A percentile compares a stretch with the other conserved stretches of the same genome.
Conservation (phyloP, 345 rosid genomes). For the Pistacia integerrima region DNA sequence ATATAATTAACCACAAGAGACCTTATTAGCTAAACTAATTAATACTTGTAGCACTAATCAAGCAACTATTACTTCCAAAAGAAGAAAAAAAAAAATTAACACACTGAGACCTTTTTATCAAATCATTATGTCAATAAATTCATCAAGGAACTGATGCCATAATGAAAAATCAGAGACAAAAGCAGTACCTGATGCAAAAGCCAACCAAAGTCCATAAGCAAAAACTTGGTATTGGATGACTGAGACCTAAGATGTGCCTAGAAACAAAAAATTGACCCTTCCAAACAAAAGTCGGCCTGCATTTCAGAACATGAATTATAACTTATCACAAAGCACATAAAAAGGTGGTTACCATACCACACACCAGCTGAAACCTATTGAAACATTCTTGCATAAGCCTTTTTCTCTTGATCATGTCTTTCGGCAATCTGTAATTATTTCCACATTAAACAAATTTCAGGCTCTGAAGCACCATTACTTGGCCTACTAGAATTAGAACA, state of each 20-base stretch:
- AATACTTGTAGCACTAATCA: too few species aligned
- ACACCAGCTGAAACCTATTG: conserved; percentile 18
- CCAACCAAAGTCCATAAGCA: too few species aligned
- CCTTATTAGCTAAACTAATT: too few species aligned
- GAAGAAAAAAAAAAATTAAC: too few species aligned
- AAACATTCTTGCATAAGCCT: conserved; percentile 77
- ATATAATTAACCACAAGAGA: too few species aligned
- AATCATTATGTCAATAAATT: too few species aligned
- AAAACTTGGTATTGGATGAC: too few species aligned
- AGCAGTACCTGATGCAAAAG: background rate
- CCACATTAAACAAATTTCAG: conserved; percentile 5
- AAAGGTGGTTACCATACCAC: conserved; percentile 11
- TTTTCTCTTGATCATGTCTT: conserved; percentile 68
- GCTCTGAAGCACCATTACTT: background rate
- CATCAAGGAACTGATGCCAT: too few species aligned
- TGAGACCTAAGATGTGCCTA: too few species aligned
- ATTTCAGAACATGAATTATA: background rate
- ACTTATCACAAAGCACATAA: background rate
- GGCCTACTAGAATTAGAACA: background rate
- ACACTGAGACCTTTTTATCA: too few species aligned
- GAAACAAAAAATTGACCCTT: background rate
- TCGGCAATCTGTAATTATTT: conserved; percentile 54
- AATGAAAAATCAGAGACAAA: too few species aligned
- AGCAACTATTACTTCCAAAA: too few species aligned
- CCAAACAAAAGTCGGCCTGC: background rate